These are phyloP conservation scores for Pseudogymnoascus sp. DNA, from an alignment of 2,329 filamentous ascomycete genomes.

Conservation along the genomic window DNA sequence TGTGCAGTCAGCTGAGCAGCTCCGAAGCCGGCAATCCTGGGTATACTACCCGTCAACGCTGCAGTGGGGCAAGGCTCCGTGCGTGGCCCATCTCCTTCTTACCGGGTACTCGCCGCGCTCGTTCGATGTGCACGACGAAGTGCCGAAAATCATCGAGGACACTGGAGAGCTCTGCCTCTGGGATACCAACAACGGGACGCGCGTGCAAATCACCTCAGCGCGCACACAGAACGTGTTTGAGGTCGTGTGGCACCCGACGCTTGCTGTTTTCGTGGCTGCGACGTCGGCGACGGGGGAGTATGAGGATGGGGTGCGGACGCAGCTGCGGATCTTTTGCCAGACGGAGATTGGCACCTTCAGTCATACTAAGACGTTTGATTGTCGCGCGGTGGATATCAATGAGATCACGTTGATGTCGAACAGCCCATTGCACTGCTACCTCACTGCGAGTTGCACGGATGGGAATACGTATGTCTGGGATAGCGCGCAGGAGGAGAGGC, in stretches of 20 bases:
- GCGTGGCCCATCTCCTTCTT: slow-evolving; percentile 45
- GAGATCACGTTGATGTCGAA: slow-evolving; percentile 54
- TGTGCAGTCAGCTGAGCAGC: slow-evolving; percentile 19
- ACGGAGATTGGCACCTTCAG: slow-evolving; percentile 33
- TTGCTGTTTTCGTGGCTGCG: slow-evolving; percentile 48
- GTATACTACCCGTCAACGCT: slow-evolving; percentile 57
- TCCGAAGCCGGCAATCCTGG: slow-evolving; percentile 39
- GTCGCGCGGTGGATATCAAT: slow-evolving; percentile 53
- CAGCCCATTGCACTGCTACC: slow-evolving; percentile 41
- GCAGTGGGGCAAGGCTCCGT: slow-evolving; percentile 47
- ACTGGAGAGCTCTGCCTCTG: slow-evolving; percentile 55
- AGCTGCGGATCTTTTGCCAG: slow-evolving; percentile 48
- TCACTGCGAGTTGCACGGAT: slow-evolving; percentile 56
- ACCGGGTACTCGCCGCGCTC: slow-evolving; percentile 58
- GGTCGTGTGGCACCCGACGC: slow-evolving; percentile 53
- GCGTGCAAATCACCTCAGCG: slow-evolving; percentile 43
- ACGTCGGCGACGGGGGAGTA: slow-evolving; percentile 45
- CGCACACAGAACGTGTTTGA: slow-evolving; percentile 57
- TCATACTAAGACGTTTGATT: slow-evolving; percentile 51
- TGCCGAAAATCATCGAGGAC: slow-evolving; percentile 50
- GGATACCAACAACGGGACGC: slow-evolving; percentile 37
- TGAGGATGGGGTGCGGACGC: slow-evolving; percentile 43
- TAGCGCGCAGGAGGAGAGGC: slow-evolving; percentile 46
- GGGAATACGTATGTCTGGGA: slow-evolving; percentile 59
- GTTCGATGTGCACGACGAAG: slow-evolving; percentile 45